Evolutionary conservation across 2,329 filamentous ascomycete genomes (phyloP), one percentile per base, ranked within the genome.

Genomic region (Dothiorella sarmentorum): DNA sequence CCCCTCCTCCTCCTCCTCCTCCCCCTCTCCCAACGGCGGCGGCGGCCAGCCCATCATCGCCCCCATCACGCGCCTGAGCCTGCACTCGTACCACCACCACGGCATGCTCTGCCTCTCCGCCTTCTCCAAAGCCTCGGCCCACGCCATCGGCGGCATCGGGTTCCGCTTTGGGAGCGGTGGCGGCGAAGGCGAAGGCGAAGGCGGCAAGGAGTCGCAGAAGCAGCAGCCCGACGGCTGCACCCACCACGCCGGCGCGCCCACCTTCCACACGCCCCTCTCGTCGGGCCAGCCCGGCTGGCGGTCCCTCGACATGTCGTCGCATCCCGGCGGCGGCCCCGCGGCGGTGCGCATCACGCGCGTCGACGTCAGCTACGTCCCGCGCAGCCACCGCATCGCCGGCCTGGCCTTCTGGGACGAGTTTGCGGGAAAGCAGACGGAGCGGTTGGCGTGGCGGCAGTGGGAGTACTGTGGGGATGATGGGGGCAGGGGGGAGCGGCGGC

Each of bases 331-430:
- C 27, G 38, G 24, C n/a, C 24, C 4, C 24, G n/a, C 55, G 20
- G 7, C 40, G 18, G 63, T 67, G n/a, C 61, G 68, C 22, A 62
- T 70, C 57, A 64, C 63, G 3, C 65, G 65, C 51, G 63, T 70
- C 52, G 66, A 67, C 20, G 56, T 70, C n/a, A 63, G 60, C 33
- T 70, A 65, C 38, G 51, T 67, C 2, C 67, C 67, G 9, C 65
- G 64, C 22, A 59, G 61, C 10, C 66, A 66, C 5, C 63, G 64
- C 35, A 68, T 69, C 40, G 61, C 65, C 6, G 65, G 65, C 1
- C 20, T 70, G 49, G 66, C 61, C 0, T 68, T 70, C 40, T 67
- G 56, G 33, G 66, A 69, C 55, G 29, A 62, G 56, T 55, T 67
- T 11, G 60, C 62, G 35, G 64, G 60, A 1, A 58, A 62, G 59